Base-by-base conservation (phyloP, 1,284 basidiomycete genomes). In the Fomitopsis betulina region DNA sequence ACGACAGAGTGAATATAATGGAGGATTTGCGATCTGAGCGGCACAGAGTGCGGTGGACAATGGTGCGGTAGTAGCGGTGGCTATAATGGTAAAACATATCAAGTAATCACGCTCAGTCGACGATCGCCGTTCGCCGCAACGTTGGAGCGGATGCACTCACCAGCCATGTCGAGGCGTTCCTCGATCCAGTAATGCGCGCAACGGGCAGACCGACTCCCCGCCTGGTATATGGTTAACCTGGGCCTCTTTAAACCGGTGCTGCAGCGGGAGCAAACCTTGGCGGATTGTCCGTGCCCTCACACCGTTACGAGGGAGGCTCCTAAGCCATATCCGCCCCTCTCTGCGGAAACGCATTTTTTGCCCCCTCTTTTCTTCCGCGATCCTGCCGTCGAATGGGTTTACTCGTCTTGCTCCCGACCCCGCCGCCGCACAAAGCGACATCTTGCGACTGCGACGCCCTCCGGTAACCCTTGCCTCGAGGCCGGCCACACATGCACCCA, bases 261-360 rank as follows among this genome's bases (percentile, higher is more conserved):
- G 58, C 62, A 69, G 67, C 73, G 73, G 73, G 70, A 72, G 68
- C 73, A 73, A 74, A 73, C 67, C 64, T 70, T 69, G 68, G 66
- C 67, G 65, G 23, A 30, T 47, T 30, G 67, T 56, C 64, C 63
- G 66, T 62, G 65, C 65, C 68, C 66, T 64, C 62, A 43, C 50
- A 51, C 60, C 54, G 56, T 61, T 65, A 64, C 53, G 59, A 58
- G 65, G 65, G 65, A 62, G 62, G 61, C 58, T 53, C 62, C 54
- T 53, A 42, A 37, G 52, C 37, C 56, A 21, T 53, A 55, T 52
- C 61, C 53, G 55, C 63, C 65, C 65, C 63, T 65, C 59, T 65
- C 62, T 59, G 56, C 55, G 60, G 61, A 63, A 61, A 57, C 45
- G 55, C 55, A 52, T 25, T 56, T 56, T 61, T 61, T 58, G 56